Evolutionary conservation across 2,329 filamentous ascomycete species (phyloP), one percentile per base, ranked within the genome.

Genomic region (Scytalidium sp.): DNA sequence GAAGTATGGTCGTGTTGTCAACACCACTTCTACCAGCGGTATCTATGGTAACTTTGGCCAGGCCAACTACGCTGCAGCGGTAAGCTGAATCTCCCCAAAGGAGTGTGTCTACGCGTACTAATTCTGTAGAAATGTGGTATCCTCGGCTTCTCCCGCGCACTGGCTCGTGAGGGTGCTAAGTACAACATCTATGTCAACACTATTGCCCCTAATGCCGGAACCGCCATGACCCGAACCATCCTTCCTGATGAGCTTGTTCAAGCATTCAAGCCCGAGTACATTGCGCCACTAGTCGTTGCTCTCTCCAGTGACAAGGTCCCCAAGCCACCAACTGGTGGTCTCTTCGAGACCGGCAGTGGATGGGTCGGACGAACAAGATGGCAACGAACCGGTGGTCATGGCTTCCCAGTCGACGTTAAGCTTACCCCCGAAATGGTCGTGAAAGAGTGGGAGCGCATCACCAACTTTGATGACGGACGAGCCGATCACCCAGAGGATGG

Each of bases 11-110:
- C 90, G 94, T 64, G 84, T 99, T 54, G 79, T 99, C 65, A 99
- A 99, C 80, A 99, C 94, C 43, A 94, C 94, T 39, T 96, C 90
- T 29, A 97, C 94, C 44, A 95, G 88, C 62, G 94, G 94, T 72
- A 96, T 99, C 70, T 99, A 99, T 69, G 94, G 94, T 61, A 99
- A 97, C 81, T 99, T 99, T 68, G 94, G 94, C 56, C 94, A 99
- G 74, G 90, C 93, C 64, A 99, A 99, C 80, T 99, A 99, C 71
- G 82, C 94, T 55, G 90, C 93, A 51, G 89, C 89, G 50, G 85
- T 88, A 80, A 75, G 84, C 78, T 36, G 2, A 13, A 21, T n/a
- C 0, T 22, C 5, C 40, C 53, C 43, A 67, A 72, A 39, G 71
- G 70, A 57, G 68, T 56, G 41, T 40, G 7, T 2, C 17, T 13